Conservation (phyloP, 2,329 filamentous ascomycete genomes). For the Trichoderma pleuroti region DNA sequence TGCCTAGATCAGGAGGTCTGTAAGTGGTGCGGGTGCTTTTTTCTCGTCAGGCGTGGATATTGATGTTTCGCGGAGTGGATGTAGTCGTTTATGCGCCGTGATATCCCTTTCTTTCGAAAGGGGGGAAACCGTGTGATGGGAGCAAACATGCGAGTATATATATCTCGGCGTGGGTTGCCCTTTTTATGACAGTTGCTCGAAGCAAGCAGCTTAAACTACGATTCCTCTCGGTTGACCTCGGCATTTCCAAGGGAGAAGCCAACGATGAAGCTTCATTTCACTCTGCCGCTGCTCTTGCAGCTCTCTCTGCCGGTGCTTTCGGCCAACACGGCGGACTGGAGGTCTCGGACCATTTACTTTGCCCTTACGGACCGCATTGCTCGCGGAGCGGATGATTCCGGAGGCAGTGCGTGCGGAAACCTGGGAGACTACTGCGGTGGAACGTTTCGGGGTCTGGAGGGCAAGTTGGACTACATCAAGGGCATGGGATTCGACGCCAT, state of each 20-base stretch:
- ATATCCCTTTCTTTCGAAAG: neutral
- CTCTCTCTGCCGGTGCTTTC: slow-evolving; percentile 23
- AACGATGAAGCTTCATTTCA: slow-evolving; percentile 9
- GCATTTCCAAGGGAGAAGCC: neutral
- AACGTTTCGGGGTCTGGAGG: slow-evolving; percentile 55
- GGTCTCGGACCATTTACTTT: slow-evolving; percentile 55
- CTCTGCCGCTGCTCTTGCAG: slow-evolving; percentile 18
- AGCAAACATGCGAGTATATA: neutral
- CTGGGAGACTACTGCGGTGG: slow-evolving; percentile 57
- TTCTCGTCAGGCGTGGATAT: slow-evolving; percentile 20
- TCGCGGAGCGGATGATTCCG: slow-evolving; percentile 40
- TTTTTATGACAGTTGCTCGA: neutral
- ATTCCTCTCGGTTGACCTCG: neutral
- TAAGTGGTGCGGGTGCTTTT: slow-evolving; percentile 17
- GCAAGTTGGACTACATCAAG: slow-evolving; percentile 61
- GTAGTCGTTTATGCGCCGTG: neutral
- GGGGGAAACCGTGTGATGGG: neutral
- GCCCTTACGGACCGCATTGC: slow-evolving; percentile 56
- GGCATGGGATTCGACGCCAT: slow-evolving; percentile 58
- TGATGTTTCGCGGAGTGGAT: neutral
- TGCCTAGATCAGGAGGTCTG: slow-evolving; percentile 40
- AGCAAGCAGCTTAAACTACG: neutral
- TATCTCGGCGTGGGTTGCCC: neutral
- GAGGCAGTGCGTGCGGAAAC: slow-evolving; percentile 40
- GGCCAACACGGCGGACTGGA: slow-evolving; percentile 45